Percentiles rank a stretch among this genome's conserved stretches.
Conservation (phyloP, 1,284 basidiomycete species). For the Porogramme epimiltina region DNA sequence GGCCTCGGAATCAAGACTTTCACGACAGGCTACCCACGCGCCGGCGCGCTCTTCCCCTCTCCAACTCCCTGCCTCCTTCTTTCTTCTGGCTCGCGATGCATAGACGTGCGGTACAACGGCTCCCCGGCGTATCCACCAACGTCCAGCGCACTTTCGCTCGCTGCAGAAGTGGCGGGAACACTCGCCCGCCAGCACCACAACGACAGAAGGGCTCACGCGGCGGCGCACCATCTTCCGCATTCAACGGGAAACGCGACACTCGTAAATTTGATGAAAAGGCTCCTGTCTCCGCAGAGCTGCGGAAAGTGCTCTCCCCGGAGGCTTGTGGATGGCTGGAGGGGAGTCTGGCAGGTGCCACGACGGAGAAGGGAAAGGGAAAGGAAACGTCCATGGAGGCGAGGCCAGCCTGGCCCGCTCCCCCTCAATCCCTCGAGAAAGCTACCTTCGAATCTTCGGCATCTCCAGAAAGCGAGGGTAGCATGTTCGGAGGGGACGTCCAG, state of each 20-base stretch:
- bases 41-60: background rate
- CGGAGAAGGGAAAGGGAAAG: background rate
- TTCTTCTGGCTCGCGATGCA: conserved; percentile 10
- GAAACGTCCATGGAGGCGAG: background rate
- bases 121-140: conserved; percentile 9
- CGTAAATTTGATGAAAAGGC: background rate
- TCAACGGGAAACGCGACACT: too few relatives aligned
- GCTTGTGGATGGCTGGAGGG: conserved; percentile 13
- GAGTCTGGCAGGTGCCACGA: conserved; percentile 1
- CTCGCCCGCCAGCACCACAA: too few relatives aligned
- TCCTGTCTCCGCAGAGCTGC: conserved; percentile 6
- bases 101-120: conserved; percentile 5
- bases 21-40: background rate
- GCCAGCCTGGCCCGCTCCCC: too few relatives aligned
- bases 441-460: too few relatives aligned
- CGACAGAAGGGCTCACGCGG: too few relatives aligned
- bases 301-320: conserved; percentile 14
- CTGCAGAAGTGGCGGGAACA: background rate
- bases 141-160: conserved; percentile 10
- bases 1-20: background rate
- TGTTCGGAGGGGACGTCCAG: too few relatives aligned
- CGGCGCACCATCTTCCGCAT: too few relatives aligned
- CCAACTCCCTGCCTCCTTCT: background rate
- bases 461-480: background rate
- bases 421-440: too few relatives aligned